These are phyloP conservation scores for Aspergillus sclerotioniger DNA, from an alignment of 495 filamentous ascomycete genomes.

Conservation along the genomic window DNA sequence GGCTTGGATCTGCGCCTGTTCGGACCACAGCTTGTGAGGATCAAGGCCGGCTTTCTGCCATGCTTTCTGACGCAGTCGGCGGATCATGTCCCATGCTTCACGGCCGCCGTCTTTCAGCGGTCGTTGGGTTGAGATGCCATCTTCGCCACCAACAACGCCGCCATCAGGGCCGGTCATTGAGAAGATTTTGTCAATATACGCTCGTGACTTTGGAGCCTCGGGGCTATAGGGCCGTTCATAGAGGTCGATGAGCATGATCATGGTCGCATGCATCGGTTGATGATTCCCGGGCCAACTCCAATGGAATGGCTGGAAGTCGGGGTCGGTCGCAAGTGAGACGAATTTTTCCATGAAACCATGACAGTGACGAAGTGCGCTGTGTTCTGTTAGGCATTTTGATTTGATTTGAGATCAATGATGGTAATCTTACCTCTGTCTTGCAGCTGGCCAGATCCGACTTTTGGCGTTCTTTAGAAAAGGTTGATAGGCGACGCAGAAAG, in stretches of 20 bases:
- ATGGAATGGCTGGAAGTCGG: conserved; percentile 55
- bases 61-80: conserved; percentile 48
- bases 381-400: conserved; percentile 11
- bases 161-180: conserved; percentile 52
- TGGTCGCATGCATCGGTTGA: conserved; percentile 56
- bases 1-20: conserved; percentile 44
- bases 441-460: conserved; percentile 52
- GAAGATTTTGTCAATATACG: conserved; percentile 53
- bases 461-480: conserved; percentile 57
- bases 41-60: conserved; percentile 51
- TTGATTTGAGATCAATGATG: background rate
- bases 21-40: conserved; percentile 46
- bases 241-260: conserved; percentile 58
- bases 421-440: conserved; percentile 45
- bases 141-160: conserved; percentile 50
- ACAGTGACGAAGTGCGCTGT: conserved; percentile 52
- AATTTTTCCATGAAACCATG: conserved; percentile 57
- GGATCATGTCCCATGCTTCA: conserved; percentile 57
- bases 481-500: conserved; percentile 55
- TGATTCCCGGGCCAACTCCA: conserved; percentile 60
- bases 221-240: conserved; percentile 50
- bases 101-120: conserved; percentile 52
- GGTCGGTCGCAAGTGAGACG: conserved; percentile 49
- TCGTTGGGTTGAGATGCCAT: conserved; percentile 44
- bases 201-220: conserved; percentile 47